Base-by-base conservation (phyloP, 176 grass and related monocot genomes). In the Hyparrhenia diplandra region DNA sequence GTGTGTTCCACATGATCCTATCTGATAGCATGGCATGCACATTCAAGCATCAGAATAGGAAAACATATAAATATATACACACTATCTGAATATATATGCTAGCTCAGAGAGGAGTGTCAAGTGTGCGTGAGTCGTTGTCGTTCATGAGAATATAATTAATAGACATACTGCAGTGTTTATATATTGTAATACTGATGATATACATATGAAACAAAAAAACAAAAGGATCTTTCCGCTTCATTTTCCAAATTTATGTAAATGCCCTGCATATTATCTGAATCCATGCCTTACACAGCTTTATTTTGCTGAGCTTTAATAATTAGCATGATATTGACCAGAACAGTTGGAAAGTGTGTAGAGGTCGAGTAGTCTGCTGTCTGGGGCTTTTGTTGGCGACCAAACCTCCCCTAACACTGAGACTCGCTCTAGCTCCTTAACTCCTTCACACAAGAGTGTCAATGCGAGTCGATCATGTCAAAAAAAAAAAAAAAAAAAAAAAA, bases 371-470 rank as follows among this genome's bases (percentile, higher is more conserved):
- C 20, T 80, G 69, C 65, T 86, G 81, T 83, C 67, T 77, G 36
- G 60, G 64, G 57, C 51, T 21, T 62, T 80, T 84, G 73, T 77
- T 67, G 82, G 77, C 81, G 30, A 85, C 78, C 67, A 64, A 77
- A 85, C 80, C 55, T 77, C 73, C 66, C 73, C 66, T 87, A 87
- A 75, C 69, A 14, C 13, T 77, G 69, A 45, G 84, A 86, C 14
- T 46, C 61, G 17, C 49, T 3, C 46, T 18, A n/a, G n/a, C n/a
- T n/a, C n/a, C n/a, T n/a, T n/a, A n/a, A n/a, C n/a, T n/a, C n/a
- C 61, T 11, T 45, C 68, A 71, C 68, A 64, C 67, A 64, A 57
- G 59, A 67, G 1, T 78, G 66, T 23, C 55, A 72, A 10, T 57
- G 21, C 8, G 52, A 23, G 52, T n/a, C n/a, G n/a, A n/a, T 23